Percentiles rank a stretch among this genome's conserved stretches.
These are phyloP conservation scores for Ascochyta viciae-villosae DNA, from an alignment of 2,329 filamentous ascomycete genomes.

Conservation along the genomic window DNA sequence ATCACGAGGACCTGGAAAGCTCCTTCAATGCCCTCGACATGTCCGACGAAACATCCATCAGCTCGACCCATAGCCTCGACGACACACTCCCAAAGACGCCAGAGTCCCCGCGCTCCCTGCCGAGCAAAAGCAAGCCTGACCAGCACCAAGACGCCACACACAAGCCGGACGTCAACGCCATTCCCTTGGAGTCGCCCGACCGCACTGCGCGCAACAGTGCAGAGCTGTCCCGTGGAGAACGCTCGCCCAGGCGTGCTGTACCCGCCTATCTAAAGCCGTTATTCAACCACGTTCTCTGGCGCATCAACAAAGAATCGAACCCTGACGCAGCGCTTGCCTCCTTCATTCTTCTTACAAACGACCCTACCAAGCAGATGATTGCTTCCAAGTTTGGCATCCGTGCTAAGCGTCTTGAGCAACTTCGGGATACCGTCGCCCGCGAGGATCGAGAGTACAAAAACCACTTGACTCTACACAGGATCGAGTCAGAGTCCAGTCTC, in stretches of 20 bases:
- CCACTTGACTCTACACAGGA: conserved; percentile 47
- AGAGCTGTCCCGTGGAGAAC: conserved; percentile 30
- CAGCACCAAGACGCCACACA: conserved; percentile 27
- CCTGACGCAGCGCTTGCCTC: conserved; percentile 57
- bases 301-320: conserved; percentile 58
- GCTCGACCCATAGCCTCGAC: conserved; percentile 53
- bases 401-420: conserved; percentile 57
- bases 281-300: conserved; percentile 61
- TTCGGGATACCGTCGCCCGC: conserved; percentile 57
- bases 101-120: conserved; percentile 50
- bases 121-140: conserved; percentile 28
- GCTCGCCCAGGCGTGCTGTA: conserved; percentile 41
- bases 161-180: conserved; percentile 26
- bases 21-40: conserved; percentile 47
- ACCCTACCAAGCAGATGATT: conserved; percentile 53
- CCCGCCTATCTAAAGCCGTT: conserved; percentile 54
- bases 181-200: conserved; percentile 29
- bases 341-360: conserved; percentile 61
- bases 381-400: conserved; percentile 60
- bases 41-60: conserved; percentile 51
- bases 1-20: conserved; percentile 48
- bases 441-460: conserved; percentile 58
- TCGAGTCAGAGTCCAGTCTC: conserved; percentile 40
- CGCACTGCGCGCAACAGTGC: conserved; percentile 42
- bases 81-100: conserved; percentile 48